Conservation (phyloP, 2,329 filamentous ascomycete genomes). For the Elsinoe arachidis region DNA sequence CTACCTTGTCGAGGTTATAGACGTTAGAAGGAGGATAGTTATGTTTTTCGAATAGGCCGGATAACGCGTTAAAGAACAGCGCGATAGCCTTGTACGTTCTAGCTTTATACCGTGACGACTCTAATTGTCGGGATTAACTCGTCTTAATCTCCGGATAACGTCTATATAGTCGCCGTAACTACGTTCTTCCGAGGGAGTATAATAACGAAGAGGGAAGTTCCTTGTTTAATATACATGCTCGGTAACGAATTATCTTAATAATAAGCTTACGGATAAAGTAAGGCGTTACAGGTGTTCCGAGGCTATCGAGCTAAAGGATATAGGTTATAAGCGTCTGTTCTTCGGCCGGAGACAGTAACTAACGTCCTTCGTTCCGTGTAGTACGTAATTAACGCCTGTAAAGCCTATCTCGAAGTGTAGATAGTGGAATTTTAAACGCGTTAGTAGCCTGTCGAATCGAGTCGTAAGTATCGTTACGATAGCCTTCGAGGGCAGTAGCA, state of each 20-base stretch:
- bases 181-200: too few species aligned
- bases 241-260: not conserved
- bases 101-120: not conserved
- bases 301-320: not conserved
- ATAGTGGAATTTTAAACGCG: not conserved
- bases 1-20: not conserved
- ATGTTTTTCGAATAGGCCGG: not conserved
- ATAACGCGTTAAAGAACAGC: not conserved
- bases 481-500: not conserved
- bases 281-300: not conserved
- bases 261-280: not conserved
- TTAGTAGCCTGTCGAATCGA: not conserved
- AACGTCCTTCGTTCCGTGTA: not conserved
- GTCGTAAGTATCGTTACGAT: not conserved
- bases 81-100: not conserved
- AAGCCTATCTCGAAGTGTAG: not conserved
- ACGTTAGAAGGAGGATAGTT: not conserved
- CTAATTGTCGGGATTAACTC: not conserved
- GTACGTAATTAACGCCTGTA: not conserved
- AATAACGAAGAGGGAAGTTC: too few species aligned
- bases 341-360: not conserved
- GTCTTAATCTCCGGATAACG: not conserved
- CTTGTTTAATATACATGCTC: not conserved
- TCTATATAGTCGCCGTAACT: not conserved
- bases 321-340: not conserved